phyloP scores from a whole-genome alignment of 805 yeast genomes.

The Cyberlindnera americana region DNA sequence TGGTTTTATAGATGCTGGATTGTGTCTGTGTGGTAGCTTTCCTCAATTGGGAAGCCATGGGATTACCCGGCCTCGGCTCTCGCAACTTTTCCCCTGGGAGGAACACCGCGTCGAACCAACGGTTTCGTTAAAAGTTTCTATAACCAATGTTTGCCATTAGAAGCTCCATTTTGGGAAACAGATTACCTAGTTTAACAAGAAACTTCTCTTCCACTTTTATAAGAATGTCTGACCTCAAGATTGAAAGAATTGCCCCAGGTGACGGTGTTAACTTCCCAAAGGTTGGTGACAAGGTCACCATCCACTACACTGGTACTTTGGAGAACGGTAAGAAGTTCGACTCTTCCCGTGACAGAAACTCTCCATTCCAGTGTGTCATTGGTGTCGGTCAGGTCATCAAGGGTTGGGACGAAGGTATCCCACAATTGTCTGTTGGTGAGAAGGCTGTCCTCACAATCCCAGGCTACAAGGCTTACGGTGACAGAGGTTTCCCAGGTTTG shows the following conservation, averaged over 20 bases:
- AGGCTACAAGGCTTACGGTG: conserved; percentile 90
- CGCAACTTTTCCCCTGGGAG: no score
- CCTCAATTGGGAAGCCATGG: no score
- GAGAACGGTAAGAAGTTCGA: conserved; percentile 96
- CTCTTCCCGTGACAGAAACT: conserved; percentile 91
- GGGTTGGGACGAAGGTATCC: conserved; percentile 96
- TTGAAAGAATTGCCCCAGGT: conserved; percentile 38
- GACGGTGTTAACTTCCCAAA: conserved; percentile 87
- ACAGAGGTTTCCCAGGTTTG: conserved; percentile 92
- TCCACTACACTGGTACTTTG: conserved; percentile 93
- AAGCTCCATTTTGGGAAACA: conserved; percentile 9
- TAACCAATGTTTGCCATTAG: conserved; percentile 18
- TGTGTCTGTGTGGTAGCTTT: no score
- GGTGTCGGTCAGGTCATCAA: conserved; percentile 96
- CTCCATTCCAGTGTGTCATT: conserved; percentile 89
- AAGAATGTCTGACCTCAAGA: conserved; percentile 30
- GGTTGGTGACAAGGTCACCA: conserved; percentile 83
- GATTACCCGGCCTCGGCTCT: no score
- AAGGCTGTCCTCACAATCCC: conserved; percentile 91
- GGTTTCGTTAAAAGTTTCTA: no score
- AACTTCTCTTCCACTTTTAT: conserved; percentile 17
- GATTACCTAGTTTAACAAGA: conserved; percentile 10
- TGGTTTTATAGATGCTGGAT: no score
- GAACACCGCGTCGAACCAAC: no score
- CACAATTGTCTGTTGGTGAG: conserved; percentile 88